phyloP scores from a whole-genome alignment of 148 eudicot genomes.

The Agrostemma githago region DNA sequence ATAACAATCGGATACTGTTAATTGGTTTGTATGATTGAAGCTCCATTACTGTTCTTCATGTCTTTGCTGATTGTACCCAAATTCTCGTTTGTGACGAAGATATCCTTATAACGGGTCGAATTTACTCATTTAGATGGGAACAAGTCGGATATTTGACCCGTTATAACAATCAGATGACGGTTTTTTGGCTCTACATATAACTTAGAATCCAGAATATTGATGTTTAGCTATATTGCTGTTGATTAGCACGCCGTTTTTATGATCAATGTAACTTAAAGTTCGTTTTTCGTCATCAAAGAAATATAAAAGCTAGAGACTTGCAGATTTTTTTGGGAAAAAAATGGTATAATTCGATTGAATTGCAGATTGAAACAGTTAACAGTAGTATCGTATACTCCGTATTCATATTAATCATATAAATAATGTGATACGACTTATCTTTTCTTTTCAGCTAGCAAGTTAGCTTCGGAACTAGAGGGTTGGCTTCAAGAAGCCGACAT shows the following conservation, averaged over 20 bases:
- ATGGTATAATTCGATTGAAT: not conserved
- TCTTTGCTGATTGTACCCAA: not conserved
- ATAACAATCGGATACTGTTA: too few species aligned
- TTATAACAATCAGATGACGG: too few species aligned
- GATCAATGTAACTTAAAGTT: not conserved
- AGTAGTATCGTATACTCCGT: not conserved
- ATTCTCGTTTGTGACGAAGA: not conserved
- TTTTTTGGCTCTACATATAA: too few species aligned
- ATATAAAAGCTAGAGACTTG: not conserved
- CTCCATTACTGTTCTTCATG: not conserved
- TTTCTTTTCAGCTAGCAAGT: conserved; percentile 54
- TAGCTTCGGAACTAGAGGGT: conserved; percentile 72
- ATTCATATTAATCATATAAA: too few species aligned
- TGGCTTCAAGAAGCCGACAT: conserved; percentile 72
- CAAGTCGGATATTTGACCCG: too few species aligned
- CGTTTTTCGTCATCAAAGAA: not conserved
- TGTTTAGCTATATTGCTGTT: too few species aligned
- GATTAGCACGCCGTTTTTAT: not conserved
- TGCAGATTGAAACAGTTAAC: not conserved
- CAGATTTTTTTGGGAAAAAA: not conserved
- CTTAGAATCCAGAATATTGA: too few species aligned
- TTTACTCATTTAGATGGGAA: too few species aligned
- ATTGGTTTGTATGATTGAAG: not conserved
- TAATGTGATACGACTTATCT: not conserved
- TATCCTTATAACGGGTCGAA: too few species aligned